These are phyloP conservation scores for Medicago ruthenica DNA, from an alignment of 306 rosid species.

Conservation along the genomic window DNA sequence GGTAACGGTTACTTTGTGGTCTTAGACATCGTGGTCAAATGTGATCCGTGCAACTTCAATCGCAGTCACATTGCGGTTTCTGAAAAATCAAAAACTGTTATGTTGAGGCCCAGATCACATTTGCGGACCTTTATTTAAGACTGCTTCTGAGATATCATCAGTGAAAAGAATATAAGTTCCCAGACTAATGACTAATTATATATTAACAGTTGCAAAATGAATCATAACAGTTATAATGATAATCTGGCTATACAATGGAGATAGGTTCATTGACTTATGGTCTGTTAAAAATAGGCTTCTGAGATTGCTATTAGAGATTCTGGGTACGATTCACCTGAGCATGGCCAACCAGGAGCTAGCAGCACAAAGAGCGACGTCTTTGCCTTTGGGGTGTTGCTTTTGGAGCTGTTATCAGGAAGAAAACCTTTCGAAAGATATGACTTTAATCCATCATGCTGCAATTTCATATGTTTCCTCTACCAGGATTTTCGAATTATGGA, in stretches of 20 bases:
- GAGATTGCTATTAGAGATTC: constrained; percentile 67
- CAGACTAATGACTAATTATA: background rate
- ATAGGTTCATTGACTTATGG: constrained; percentile 21
- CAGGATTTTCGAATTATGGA: constrained; percentile 16
- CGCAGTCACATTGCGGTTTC: background rate
- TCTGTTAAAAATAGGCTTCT: constrained; percentile 70
- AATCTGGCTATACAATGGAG: background rate
- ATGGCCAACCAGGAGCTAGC: constrained; percentile 64
- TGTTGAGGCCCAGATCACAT: background rate
- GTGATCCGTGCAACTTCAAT: no score
- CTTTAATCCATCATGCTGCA: background rate
- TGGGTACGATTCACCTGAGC: constrained; percentile 84
- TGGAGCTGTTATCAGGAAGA: constrained; percentile 87
- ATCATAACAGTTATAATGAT: constrained; percentile 4
- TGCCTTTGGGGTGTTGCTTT: constrained; percentile 90
- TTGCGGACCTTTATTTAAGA: background rate
- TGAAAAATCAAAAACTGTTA: background rate
- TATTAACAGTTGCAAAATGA: constrained; percentile 7
- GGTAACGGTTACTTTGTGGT: background rate
- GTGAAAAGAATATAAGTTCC: background rate
- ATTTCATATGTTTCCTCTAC: constrained; percentile 8
- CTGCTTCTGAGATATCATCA: background rate
- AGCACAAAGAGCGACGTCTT: constrained; percentile 69
- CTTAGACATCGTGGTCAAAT: no score
- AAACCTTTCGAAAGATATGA: constrained; percentile 76